A percentile compares a stretch with the other conserved stretches of the same genome.
Conservation (phyloP, 192 early-diverging fungal species). For the Podochytrium sp. region DNA sequence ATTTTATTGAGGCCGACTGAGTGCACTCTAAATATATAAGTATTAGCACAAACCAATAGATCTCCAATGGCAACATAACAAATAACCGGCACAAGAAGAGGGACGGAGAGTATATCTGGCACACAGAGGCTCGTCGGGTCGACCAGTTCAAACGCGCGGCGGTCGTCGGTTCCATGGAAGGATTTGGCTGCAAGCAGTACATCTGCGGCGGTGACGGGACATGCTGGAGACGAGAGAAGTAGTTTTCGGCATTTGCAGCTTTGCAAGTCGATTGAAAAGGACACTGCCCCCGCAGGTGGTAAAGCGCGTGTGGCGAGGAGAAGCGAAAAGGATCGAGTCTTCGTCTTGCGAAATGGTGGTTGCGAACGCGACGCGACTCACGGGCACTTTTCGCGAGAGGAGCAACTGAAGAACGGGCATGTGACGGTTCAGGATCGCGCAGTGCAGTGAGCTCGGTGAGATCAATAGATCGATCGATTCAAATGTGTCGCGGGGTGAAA, state of each 20-base stretch:
- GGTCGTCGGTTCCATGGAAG: not conserved
- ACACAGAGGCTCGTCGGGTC: too few relatives aligned
- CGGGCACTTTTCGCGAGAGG: not conserved
- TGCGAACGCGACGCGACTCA: constrained; percentile 19
- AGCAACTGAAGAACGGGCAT: not conserved
- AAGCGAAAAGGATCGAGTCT: not conserved
- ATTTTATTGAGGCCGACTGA: too few relatives aligned
- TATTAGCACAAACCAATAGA: too few relatives aligned
- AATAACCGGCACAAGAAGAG: not conserved
- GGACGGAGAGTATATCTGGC: not conserved
- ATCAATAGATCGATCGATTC: not conserved
- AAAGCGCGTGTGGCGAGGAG: not conserved
- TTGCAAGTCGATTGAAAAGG: constrained; percentile 13
- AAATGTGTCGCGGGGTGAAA: too few relatives aligned
- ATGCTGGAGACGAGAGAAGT: not conserved
- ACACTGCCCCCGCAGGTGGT: constrained; percentile 10
- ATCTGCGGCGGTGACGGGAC: constrained; percentile 7
- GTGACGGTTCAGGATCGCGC: constrained; percentile 7
- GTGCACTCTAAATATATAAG: too few relatives aligned
- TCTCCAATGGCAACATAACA: too few relatives aligned
- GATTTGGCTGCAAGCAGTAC: constrained; percentile 19
- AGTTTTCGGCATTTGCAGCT: constrained; percentile 2
- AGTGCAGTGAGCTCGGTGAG: not conserved
- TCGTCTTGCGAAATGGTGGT: constrained; percentile 1
- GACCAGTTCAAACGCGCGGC: not conserved